A percentile compares a stretch with the other conserved stretches of the same genome.
Evolutionary conservation across 495 filamentous ascomycete species (phyloP).

Genomic region (Eremomyces bilateralis): DNA sequence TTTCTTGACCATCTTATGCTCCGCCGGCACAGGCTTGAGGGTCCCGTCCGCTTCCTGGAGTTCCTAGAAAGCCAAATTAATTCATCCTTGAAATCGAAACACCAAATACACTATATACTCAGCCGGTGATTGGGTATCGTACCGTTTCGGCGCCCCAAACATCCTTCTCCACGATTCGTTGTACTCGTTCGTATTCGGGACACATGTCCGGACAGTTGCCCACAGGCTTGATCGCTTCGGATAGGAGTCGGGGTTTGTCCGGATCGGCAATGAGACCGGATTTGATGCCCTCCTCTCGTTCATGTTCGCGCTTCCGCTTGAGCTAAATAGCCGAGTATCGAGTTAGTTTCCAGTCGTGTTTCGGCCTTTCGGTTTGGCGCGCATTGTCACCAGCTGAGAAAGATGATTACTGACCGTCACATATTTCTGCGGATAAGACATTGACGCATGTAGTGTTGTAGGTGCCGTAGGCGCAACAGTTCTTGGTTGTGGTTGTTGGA

Average conservation of each 20-base stretch:
- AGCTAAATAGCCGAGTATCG: no score
- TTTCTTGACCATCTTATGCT: slow-evolving; percentile 58
- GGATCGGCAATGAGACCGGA: slow-evolving; percentile 74
- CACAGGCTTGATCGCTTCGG: slow-evolving; percentile 67
- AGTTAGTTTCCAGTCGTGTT: no score
- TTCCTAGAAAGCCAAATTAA: neutral
- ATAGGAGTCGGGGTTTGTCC: slow-evolving; percentile 54
- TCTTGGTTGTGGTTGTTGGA: no score
- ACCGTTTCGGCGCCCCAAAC: slow-evolving; percentile 29
- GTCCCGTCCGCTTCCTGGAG: no score
- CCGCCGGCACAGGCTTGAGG: slow-evolving; percentile 19
- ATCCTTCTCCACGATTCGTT: slow-evolving; percentile 45
- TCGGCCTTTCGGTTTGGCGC: no score
- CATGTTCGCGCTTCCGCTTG: slow-evolving; percentile 43
- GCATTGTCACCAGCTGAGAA: no score
- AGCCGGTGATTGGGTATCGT: slow-evolving; percentile 18
- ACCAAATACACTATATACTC: slow-evolving; percentile 2
- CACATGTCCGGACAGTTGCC: slow-evolving; percentile 91
- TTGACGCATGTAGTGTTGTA: no score
- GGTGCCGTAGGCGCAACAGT: no score
- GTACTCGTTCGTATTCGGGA: slow-evolving; percentile 67
- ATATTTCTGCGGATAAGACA: no score
- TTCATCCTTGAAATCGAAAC: neutral
- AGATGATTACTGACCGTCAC: no score
- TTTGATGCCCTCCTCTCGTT: slow-evolving; percentile 46